These are phyloP conservation scores for Volutella citrinella DNA, from an alignment of 2,329 filamentous ascomycete species.

Conservation along the genomic window DNA sequence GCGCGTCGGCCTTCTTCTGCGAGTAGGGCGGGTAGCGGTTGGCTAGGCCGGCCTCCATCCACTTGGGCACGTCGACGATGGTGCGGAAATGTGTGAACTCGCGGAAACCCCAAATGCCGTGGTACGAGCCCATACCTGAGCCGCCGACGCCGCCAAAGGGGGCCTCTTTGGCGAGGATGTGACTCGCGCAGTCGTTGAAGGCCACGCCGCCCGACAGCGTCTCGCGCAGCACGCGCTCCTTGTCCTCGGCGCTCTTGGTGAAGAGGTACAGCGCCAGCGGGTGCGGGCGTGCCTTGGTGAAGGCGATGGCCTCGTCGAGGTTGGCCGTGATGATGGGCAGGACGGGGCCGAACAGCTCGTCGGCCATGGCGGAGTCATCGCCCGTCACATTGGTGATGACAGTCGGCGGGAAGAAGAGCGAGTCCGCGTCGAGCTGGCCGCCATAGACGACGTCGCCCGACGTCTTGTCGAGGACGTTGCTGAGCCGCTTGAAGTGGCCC, in stretches of 20 bases:
- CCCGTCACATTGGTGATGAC: no score
- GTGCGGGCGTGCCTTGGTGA: slow-evolving; percentile 26
- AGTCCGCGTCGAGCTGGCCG: no score
- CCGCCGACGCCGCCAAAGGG: slow-evolving; percentile 45
- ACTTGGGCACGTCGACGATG: slow-evolving; percentile 12
- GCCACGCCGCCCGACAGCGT: slow-evolving; percentile 42
- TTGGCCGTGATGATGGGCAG: slow-evolving; percentile 37
- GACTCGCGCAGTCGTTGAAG: slow-evolving; percentile 40
- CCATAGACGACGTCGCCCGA: no score
- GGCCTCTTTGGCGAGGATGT: slow-evolving; percentile 33
- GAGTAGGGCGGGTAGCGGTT: slow-evolving; percentile 20
- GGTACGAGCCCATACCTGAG: slow-evolving; percentile 41
- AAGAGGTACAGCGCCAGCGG: slow-evolving; percentile 42
- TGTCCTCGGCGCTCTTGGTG: slow-evolving; percentile 32
- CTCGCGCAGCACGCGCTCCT: slow-evolving; percentile 25
- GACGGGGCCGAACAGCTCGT: slow-evolving; percentile 37
- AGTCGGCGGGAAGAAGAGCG: no score
- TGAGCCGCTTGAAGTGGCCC: no score
- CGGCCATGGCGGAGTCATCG: slow-evolving; percentile 1
- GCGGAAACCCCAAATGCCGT: slow-evolving; percentile 39
- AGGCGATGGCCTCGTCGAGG: slow-evolving; percentile 27
- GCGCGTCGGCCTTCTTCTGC: slow-evolving; percentile 11
- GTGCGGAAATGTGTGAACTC: slow-evolving; percentile 28
- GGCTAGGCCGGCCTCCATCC: slow-evolving; percentile 14
- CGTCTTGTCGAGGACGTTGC: no score